These are phyloP conservation scores for Diaporthe vexans DNA, from an alignment of 2,329 filamentous ascomycete genomes.

Conservation along the genomic window DNA sequence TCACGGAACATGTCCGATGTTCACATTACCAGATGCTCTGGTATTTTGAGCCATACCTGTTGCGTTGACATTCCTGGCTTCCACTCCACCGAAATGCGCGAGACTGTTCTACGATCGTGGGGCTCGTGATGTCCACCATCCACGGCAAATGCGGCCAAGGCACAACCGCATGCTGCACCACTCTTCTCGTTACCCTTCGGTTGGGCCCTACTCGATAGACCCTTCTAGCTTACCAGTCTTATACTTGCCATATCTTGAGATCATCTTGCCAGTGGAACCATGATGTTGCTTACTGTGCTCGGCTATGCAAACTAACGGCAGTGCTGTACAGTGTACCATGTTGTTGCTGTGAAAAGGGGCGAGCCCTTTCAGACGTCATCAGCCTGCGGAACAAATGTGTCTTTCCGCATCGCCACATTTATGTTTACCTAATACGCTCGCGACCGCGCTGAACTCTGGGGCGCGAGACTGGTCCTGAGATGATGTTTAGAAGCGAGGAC, in stretches of 20 bases:
- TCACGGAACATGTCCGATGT: slow-evolving; percentile 22
- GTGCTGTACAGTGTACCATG: background rate
- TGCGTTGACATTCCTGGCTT: background rate
- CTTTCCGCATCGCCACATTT: slow-evolving; percentile 13
- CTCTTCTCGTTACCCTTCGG: background rate
- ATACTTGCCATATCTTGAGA: background rate
- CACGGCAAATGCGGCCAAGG: background rate
- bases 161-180: background rate
- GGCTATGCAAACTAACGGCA: slow-evolving; percentile 18
- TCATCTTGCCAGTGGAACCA: slow-evolving; percentile 11
- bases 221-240: background rate
- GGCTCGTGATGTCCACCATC: background rate
- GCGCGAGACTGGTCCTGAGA: background rate
- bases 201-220: background rate
- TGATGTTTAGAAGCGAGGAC: background rate
- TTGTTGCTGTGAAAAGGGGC: slow-evolving; percentile 20
- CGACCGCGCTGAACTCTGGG: slow-evolving; percentile 16
- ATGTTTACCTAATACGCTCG: slow-evolving; percentile 30
- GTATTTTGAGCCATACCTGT: background rate
- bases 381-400: slow-evolving; percentile 11
- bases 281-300: background rate
- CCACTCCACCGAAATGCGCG: background rate
- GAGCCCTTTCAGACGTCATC: slow-evolving; percentile 25
- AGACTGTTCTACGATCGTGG: background rate
- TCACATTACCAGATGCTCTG: background rate